Evolutionary conservation across 345 rosid genomes (phyloP), one percentile per base, ranked within the genome.

Genomic region (Citrus hindsii): DNA sequence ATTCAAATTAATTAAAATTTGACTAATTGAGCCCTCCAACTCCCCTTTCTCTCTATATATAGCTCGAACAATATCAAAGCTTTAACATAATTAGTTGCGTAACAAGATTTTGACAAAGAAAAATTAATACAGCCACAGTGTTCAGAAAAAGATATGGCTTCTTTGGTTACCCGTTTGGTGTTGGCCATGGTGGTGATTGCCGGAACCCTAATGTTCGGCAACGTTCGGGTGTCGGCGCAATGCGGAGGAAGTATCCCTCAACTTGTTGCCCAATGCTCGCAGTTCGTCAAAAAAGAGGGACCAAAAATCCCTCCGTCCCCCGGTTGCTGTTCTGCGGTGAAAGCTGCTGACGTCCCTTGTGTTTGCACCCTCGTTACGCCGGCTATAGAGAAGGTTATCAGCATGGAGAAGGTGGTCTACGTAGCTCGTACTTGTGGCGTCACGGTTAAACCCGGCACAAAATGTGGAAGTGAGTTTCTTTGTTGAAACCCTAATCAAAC

Each of bases 381-480:
- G 28, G 81, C 78, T 5, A 58, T 82, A 27, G 79, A 62, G 76
- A 77, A 58, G 67, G 9, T 68, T 61, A 55, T 86, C 48, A 86
- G 85, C 79, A 79, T 86, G 89, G 77, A 76, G 25, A 89, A 89
- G 80, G 88, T 84, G 13, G 86, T 78, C 40, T 81, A 79, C 14
- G 85, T 86, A 53, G 87, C 86, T 40, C 67, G 74, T 10, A 83
- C 78, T 67, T 89, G 92, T 56, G 87, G 88, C 77, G 78, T 80
- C 21, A 83, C 81, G 16, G 72, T 87, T 56, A 35, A 64, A 1
- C 80, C 74, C 2, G 91, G 90, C 22, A 69, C 59, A 32, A 84
- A 86, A 81, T 85, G 92, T 76, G 90, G 92, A 83, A 83, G 88
- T 84, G 74, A 76, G 88, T 37, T 28, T 10, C 0, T 38, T 30